Evolutionary conservation across 345 rosid species (phyloP), one percentile per base, ranked within the genome.

Genomic region (Bruguiera sexangula): DNA sequence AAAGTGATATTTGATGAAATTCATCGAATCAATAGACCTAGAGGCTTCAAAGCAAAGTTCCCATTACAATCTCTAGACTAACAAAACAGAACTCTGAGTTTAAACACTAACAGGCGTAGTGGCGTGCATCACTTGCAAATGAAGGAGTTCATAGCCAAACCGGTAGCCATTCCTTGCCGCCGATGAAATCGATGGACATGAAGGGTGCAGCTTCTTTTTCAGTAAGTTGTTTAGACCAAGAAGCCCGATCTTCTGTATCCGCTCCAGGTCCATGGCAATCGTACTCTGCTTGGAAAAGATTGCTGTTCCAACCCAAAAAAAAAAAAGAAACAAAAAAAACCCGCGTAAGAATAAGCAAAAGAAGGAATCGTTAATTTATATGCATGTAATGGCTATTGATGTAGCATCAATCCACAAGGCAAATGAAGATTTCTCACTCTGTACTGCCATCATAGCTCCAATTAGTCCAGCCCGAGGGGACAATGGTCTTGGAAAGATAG

Each of bases 91-190:
- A 39, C 16, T 39, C 1, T 6, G 48, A 9, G 15, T 32, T 10
- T 32, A 20, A 15, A 67, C 62, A 34, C 4, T 31, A 29, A 52
- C n/a, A 8, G 20, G 30, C 39, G 6, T 19, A 52, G 54, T 16
- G 50, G 51, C 22, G 18, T 55, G 52, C 69, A 30, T 10, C 21
- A 53, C 22, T 21, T 22, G 54, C 48, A 66, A 13, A 27, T 10
- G 48, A 11, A 39, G 5, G 5, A 27, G 6, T 70, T 65, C 52
- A 73, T 6, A 57, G 18, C 84, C 84, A 85, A 59, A 66, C 95
- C 8, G 99, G 99, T 29, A 95, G 89, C 97, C 99, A 92, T 10
- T 84, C 68, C 37, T 78, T 72, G 62, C 99, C 99, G 69, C 86
- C 76, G 24, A 95, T 84, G 79, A 81, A 89, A 75, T 87, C 89